Evolutionary conservation across 1,139 yeast species (phyloP), one percentile per base, ranked within the genome.

Genomic region (Debaryomycetaceae sp.): DNA sequence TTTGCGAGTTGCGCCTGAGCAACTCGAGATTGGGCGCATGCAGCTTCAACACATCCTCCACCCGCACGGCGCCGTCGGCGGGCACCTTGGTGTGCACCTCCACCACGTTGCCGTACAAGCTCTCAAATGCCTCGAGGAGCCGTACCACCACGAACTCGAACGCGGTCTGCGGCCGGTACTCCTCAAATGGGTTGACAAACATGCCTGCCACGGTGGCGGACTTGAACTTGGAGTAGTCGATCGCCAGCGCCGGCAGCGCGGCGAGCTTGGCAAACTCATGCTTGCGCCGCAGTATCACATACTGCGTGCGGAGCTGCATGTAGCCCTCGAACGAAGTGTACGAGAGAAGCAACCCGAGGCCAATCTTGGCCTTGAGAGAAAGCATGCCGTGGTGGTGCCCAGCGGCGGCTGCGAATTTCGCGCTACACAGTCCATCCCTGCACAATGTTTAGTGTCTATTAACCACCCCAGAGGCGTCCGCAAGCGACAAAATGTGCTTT

Each of bases 161-260:
- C 5, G 86, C 70, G 0, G 96, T 86, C 55, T 88, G 96, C 3
- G 89, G 82, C 29, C 96, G 65, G 51, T 89, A 89, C 49, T 89
- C 96, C n/a, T 72, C 73, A 49, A 89, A 89, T 2, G 97, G 97
- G 48, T 89, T 89, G 34, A 85, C 93, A 56, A 75, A 89, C 50
- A 88, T 66, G 5, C 96, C 96, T 8, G 77, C 75, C 0, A 89
- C 70, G 7, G 73, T 70, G 36, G 86, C 68, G 2, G 75, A 60
- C 28, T 57, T 59, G 46, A 65, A 76, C 41, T 53, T 58, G 34
- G 51, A 32, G 14, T 49, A 41, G 30, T 56, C 58, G n/a, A 47
- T 31, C 14, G 53, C 45, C 9, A 20, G 18, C 29, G 41, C 11
- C 27, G 14, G 18, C 11, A 32, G 16, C 16, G 29, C 36, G 13